phyloP scores from a whole-genome alignment of 208 protist species.

The Paratrypanosoma confusum region DNA sequence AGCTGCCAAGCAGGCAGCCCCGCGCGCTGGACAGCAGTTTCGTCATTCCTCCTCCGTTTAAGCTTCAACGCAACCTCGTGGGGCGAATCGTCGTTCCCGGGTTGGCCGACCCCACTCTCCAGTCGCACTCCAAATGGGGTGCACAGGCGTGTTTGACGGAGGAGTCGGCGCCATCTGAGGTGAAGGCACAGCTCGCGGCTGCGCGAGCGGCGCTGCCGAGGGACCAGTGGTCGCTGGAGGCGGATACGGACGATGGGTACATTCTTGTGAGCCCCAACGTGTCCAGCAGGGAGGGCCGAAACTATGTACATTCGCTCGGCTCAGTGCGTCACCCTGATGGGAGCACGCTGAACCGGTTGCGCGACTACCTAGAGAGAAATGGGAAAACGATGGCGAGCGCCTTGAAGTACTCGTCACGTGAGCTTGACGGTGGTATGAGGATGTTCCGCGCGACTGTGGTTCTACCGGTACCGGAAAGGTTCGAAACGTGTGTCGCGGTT shows the following conservation, averaged over 20 bases:
- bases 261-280: constrained; percentile 53
- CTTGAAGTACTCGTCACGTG: too few species aligned
- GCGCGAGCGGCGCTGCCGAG: constrained; percentile 19
- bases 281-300: constrained; percentile 11
- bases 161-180: background rate
- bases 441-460: constrained; percentile 13
- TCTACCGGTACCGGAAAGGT: constrained; percentile 8
- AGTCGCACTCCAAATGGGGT: background rate
- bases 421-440: too few species aligned
- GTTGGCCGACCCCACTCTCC: constrained; percentile 3
- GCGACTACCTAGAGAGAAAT: constrained; percentile 82
- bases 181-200: constrained; percentile 5
- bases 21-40: too few species aligned
- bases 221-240: constrained; percentile 44
- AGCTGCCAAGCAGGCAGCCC: too few species aligned
- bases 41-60: too few species aligned
- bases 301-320: constrained; percentile 75
- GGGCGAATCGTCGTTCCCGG: constrained; percentile 42
- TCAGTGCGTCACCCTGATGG: constrained; percentile 50
- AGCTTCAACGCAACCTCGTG: too few species aligned
- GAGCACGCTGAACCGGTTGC: constrained; percentile 29
- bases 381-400: constrained; percentile 40
- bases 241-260: constrained; percentile 48
- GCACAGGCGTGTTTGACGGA: background rate
- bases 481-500: constrained; percentile 22